phyloP scores from a whole-genome alignment of 305 asterid genomes.

The Fraxinus velutina region DNA sequence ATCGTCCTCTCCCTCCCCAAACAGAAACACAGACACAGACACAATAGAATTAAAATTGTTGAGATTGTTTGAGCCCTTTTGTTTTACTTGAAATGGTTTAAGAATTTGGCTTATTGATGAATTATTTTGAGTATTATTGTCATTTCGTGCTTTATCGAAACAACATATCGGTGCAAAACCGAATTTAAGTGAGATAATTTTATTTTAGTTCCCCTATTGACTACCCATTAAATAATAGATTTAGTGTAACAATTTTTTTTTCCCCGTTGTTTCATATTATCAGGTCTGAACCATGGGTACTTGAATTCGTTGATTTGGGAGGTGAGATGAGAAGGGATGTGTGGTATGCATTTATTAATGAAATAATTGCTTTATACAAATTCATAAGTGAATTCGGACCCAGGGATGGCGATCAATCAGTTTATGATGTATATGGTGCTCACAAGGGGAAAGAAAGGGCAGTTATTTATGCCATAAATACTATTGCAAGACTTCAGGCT shows the following conservation, averaged over 20 bases:
- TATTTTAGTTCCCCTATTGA: neutral
- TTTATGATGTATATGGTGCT: conserved; percentile 63
- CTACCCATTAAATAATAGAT: neutral
- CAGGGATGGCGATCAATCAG: conserved; percentile 56
- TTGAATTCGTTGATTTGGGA: conserved; percentile 86
- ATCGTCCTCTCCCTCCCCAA: conserved; percentile 3
- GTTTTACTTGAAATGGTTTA: neutral
- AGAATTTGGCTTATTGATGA: neutral
- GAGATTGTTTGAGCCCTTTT: neutral
- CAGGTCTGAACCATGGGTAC: conserved; percentile 65
- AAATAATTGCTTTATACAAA: conserved; percentile 62
- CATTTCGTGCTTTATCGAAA: neutral
- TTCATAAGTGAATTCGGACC: conserved; percentile 80
- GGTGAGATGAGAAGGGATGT: conserved; percentile 93
- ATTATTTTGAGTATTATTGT: neutral
- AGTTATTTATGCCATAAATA: conserved; percentile 46
- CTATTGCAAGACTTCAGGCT: conserved; percentile 83
- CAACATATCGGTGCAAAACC: neutral
- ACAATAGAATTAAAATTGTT: neutral
- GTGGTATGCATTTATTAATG: conserved; percentile 77
- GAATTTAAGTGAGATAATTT: neutral
- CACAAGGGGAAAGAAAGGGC: conserved; percentile 73
- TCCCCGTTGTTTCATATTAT: neutral
- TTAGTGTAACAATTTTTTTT: neutral
- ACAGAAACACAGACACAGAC: neutral